Evolutionary conservation across 192 early-diverging fungal species (phyloP), one percentile per base, ranked within the genome.

Genomic region (Backusella westeae): DNA sequence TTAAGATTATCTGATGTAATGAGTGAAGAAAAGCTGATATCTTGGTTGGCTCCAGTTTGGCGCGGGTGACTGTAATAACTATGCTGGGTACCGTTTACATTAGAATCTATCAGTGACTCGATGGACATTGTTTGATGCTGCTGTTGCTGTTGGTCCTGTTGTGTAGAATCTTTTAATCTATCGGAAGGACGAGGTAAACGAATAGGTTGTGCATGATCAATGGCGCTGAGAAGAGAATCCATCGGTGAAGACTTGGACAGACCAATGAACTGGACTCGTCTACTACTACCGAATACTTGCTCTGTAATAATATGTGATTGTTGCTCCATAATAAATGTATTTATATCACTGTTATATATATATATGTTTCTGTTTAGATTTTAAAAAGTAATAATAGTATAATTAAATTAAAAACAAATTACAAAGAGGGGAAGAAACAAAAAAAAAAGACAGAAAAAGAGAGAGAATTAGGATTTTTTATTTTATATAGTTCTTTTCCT

Each of bases 211-310:
- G 72, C 75, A 67, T 77, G 67, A 75, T 82, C 76, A 75, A 82
- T 79, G 35, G 78, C 78, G 4, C 52, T 67, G 21, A 83, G 63
- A 14, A 80, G 73, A 36, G 70, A 77, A 26, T 82, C 75, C 75
- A 82, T 82, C 34, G 79, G 79, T 26, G 65, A 52, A 63, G 56
- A 4, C 23, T 63, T 63, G 38, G 70, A 67, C 29, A 74, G 52
- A 44, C 67, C 75, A 69, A 77, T 77, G 46, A 81, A 76, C 34
- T 73, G 76, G 19, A 78, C 39, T 32, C 41, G 56, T 76, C 72
- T 67, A 77, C 79, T 80, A 26, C 75, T 77, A 36, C 80, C 80
- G 71, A 81, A 81, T 21, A 81, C 80, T 77, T 81, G 75, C 39
- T 81, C 67, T 41, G 80, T 77, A 49, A 81, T 66, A 69, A 81